phyloP scores from a whole-genome alignment of 306 rosid species.

The Vigna hirtella region DNA sequence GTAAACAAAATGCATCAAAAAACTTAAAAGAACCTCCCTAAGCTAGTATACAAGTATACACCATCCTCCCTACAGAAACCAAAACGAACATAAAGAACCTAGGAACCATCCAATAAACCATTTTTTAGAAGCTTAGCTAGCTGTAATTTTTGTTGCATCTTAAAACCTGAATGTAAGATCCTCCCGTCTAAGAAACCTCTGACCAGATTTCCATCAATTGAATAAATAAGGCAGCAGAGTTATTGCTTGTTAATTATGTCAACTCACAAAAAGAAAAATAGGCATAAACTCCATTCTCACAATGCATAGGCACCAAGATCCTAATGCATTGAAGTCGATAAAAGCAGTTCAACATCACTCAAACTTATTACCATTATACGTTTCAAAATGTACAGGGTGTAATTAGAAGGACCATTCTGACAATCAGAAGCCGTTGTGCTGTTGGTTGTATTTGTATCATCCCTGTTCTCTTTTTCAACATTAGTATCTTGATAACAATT shows the following conservation, averaged over 20 bases:
- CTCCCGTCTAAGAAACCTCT: no score
- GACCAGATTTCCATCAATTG: no score
- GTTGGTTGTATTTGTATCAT: conserved; percentile 45
- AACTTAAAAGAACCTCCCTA: no score
- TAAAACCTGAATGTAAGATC: no score
- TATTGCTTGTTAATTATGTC: conserved; percentile 14
- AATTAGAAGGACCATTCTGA: conserved; percentile 59
- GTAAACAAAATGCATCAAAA: no score
- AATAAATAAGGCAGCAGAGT: conserved; percentile 18
- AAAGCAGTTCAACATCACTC: conserved; percentile 32
- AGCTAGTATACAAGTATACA: no score
- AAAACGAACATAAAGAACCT: no score
- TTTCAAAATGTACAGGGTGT: conserved; percentile 81
- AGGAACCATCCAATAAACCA: no score
- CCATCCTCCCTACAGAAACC: no score
- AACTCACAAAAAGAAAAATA: conserved; percentile 5
- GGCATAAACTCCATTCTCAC: conserved; percentile 19
- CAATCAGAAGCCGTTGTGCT: conserved; percentile 59
- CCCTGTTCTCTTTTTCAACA: conserved; percentile 50
- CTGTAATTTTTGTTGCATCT: no score
- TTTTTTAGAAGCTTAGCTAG: no score
- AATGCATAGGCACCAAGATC: conserved; percentile 34
- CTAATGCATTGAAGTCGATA: conserved; percentile 36
- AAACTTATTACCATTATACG: conserved; percentile 83
- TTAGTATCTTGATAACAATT: conserved; percentile 68